A percentile compares a stretch with the other conserved stretches of the same genome.
These are phyloP conservation scores for Termitomyces sp. DNA, from an alignment of 768 basidiomycete species.

Conservation along the genomic window DNA sequence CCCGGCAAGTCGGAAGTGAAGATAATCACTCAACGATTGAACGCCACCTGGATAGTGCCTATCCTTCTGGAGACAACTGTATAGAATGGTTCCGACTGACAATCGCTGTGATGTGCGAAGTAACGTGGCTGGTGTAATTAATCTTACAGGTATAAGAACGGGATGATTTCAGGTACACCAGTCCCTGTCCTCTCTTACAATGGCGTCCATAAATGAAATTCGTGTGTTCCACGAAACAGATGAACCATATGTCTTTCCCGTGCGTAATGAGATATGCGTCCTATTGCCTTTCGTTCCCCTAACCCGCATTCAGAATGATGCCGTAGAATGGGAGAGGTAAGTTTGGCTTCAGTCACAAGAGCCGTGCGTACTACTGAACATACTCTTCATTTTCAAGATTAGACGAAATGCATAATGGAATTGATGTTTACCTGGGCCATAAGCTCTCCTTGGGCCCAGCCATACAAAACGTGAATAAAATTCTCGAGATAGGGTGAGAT, in stretches of 20 bases:
- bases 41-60: neutral
- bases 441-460: conserved; percentile 1
- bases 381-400: neutral
- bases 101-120: too few relatives aligned
- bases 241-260: neutral
- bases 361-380: neutral
- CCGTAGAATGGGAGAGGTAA: conserved; percentile 8
- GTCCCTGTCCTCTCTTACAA: neutral
- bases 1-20: neutral
- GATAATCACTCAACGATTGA: neutral
- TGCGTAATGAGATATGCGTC: neutral
- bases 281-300: neutral
- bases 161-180: neutral
- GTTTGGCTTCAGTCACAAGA: neutral
- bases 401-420: conserved; percentile 6
- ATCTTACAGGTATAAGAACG: neutral
- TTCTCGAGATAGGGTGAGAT: conserved; percentile 4
- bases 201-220: neutral
- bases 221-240: neutral
- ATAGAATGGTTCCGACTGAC: too few relatives aligned
- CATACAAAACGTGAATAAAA: neutral
- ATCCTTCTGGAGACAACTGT: neutral
- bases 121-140: too few relatives aligned
- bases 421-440: conserved; percentile 1
- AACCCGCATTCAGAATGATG: neutral